phyloP scores from a whole-genome alignment of 371 early-diverging fungal genomes.

The Mucor racemosus region DNA sequence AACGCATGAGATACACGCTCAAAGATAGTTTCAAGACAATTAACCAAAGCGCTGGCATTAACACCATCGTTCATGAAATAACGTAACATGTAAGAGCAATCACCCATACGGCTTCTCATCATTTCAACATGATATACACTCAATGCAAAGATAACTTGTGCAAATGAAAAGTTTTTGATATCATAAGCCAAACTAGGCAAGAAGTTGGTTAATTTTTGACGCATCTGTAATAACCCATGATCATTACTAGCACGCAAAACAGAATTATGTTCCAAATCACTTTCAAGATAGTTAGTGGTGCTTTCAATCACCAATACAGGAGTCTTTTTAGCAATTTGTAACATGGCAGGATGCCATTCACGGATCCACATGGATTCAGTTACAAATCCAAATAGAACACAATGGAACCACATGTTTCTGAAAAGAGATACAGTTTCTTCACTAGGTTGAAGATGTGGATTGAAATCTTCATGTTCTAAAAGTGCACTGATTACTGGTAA shows the following conservation, averaged over 20 bases:
- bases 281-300: constrained; percentile 81
- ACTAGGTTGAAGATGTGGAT: constrained; percentile 62
- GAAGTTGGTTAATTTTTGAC: constrained; percentile 37
- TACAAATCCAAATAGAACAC: constrained; percentile 78
- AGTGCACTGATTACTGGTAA: constrained; percentile 71
- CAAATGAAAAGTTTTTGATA: constrained; percentile 70
- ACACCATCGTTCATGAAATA: constrained; percentile 89
- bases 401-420: constrained; percentile 91
- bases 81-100: constrained; percentile 70
- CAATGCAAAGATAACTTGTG: constrained; percentile 80
- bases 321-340: constrained; percentile 81
- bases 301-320: constrained; percentile 82
- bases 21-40: constrained; percentile 77
- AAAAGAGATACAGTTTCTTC: constrained; percentile 74
- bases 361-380: constrained; percentile 80
- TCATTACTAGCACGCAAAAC: constrained; percentile 79
- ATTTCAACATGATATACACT: constrained; percentile 87
- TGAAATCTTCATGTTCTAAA: constrained; percentile 63
- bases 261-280: constrained; percentile 89
- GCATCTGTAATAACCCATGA: constrained; percentile 36
- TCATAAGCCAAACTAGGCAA: constrained; percentile 55
- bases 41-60: constrained; percentile 69
- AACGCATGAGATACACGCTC: constrained; percentile 61
- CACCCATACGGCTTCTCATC: constrained; percentile 74
- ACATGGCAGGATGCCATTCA: constrained; percentile 73